Evolutionary conservation across 2,329 filamentous ascomycete species (phyloP).

Genomic region (Colletotrichum echinochloae): DNA sequence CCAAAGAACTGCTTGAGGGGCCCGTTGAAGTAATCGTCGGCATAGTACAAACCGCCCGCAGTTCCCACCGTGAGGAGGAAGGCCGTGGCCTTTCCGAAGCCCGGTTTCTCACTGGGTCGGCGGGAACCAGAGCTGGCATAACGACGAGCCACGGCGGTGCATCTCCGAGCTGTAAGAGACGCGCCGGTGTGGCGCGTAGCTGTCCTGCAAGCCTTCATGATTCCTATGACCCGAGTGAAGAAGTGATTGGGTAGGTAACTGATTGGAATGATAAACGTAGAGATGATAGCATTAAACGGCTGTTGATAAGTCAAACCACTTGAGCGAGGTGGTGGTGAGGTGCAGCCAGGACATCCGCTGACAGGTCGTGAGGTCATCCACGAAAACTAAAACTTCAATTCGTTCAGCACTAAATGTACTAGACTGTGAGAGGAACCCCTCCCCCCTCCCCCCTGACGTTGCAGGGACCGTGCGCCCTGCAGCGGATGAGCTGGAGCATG

Average conservation of each 20-base stretch:
- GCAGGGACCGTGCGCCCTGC: conserved; percentile 36
- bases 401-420: conserved; percentile 28
- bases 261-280: background rate
- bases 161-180: conserved; percentile 36
- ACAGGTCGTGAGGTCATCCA: conserved; percentile 42
- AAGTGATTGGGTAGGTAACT: background rate
- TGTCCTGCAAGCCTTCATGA: conserved; percentile 35
- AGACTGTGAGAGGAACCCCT: conserved; percentile 34
- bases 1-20: conserved; percentile 30
- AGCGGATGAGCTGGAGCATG: conserved; percentile 27
- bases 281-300: conserved; percentile 12
- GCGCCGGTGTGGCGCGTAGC: conserved; percentile 27
- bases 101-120: conserved; percentile 18
- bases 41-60: conserved; percentile 55
- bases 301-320: background rate
- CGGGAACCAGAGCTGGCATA: conserved; percentile 27
- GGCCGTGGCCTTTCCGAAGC: conserved; percentile 4
- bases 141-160: conserved; percentile 29
- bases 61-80: conserved; percentile 44
- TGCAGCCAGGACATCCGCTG: conserved; percentile 28
- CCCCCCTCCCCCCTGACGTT: too few species aligned
- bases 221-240: background rate
- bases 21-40: conserved; percentile 42
- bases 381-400: conserved; percentile 40
- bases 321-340: conserved; percentile 5